These are phyloP conservation scores for Ambrosia hybrid DNA, from an alignment of 140 eudicot species.

Conservation along the genomic window DNA sequence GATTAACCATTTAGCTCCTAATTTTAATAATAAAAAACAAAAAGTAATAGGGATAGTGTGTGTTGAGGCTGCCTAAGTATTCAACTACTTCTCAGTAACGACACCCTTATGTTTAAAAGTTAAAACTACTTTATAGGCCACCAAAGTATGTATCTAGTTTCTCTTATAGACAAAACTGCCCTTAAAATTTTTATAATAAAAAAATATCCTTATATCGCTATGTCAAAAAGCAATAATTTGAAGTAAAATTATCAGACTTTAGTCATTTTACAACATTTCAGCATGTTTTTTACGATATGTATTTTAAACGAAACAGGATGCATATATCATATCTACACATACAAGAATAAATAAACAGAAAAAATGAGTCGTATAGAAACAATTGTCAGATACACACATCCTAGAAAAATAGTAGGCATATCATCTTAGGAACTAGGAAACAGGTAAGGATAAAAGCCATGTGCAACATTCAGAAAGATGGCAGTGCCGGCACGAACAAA, in stretches of 20 bases:
- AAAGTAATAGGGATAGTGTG: background rate
- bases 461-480: slow-evolving; percentile 7
- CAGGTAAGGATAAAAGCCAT: background rate
- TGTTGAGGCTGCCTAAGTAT: background rate
- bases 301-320: background rate
- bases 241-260: background rate
- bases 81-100: background rate
- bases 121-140: background rate
- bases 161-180: background rate
- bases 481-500: background rate
- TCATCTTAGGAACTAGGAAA: slow-evolving; percentile 1
- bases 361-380: too few relatives aligned
- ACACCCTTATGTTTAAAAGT: background rate
- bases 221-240: background rate
- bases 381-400: too few relatives aligned
- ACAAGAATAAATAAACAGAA: too few relatives aligned
- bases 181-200: background rate
- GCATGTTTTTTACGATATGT: background rate
- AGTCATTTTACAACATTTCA: background rate
- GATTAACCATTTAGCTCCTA: slow-evolving; percentile 15
- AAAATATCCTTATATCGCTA: background rate
- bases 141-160: background rate
- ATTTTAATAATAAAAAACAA: background rate
- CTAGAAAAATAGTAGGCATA: too few relatives aligned
- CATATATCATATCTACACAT: background rate